These are phyloP conservation scores for Ogataea glucozyma DNA, from an alignment of 805 yeast species.

Conservation along the genomic window DNA sequence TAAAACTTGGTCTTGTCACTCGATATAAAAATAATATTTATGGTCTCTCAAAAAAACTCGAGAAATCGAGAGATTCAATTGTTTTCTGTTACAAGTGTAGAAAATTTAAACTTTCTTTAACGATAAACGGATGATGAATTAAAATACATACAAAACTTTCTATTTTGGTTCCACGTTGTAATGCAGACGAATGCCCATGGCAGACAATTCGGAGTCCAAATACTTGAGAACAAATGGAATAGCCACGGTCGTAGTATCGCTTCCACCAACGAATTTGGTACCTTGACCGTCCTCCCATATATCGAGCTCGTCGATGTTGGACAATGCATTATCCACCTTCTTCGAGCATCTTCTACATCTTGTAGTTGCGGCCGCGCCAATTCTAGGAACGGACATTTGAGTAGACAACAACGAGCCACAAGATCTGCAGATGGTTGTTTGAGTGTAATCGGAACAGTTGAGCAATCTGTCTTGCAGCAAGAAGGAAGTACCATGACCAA, in stretches of 20 bases:
- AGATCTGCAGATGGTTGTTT: slow-evolving; percentile 82
- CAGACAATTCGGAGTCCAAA: slow-evolving; percentile 90
- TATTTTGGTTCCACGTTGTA: slow-evolving; percentile 76
- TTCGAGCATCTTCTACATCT: slow-evolving; percentile 92
- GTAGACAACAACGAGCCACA: slow-evolving; percentile 94
- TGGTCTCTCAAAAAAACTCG: neutral
- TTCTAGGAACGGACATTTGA: slow-evolving; percentile 86
- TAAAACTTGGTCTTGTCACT: too few relatives aligned
- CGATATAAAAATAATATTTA: too few relatives aligned
- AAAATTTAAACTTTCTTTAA: neutral
- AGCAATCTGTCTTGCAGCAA: slow-evolving; percentile 90
- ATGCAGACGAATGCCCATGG: slow-evolving; percentile 95
- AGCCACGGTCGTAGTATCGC: slow-evolving; percentile 90
- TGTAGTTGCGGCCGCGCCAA: slow-evolving; percentile 74
- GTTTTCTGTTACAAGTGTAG: too few relatives aligned
- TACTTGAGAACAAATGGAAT: slow-evolving; percentile 95
- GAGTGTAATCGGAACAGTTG: slow-evolving; percentile 95
- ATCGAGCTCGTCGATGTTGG: slow-evolving; percentile 64
- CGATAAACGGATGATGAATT: neutral
- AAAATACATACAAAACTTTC: slow-evolving; percentile 1
- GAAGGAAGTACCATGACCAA: slow-evolving; percentile 98
- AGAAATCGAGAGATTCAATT: too few relatives aligned
- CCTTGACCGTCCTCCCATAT: slow-evolving; percentile 99
- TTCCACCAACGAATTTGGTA: slow-evolving; percentile 86
- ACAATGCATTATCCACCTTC: slow-evolving; percentile 58